Percentiles rank a stretch among this genome's conserved stretches.
phyloP scores from a whole-genome alignment of 306 rosid genomes.

The Hippophae rhamnoides region DNA sequence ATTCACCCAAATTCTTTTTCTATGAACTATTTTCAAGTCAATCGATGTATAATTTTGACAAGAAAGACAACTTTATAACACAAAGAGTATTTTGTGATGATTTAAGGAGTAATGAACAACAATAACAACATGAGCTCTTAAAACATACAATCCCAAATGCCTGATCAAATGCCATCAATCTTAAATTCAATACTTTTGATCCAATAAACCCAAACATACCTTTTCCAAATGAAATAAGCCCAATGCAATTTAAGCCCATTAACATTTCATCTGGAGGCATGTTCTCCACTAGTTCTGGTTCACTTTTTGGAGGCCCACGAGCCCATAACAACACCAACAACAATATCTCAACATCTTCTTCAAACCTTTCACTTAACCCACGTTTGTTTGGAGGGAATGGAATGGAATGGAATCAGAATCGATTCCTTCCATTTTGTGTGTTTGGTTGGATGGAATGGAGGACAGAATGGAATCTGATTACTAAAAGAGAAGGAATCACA shows the following conservation, averaged over 20 bases:
- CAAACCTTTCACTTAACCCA: too few relatives aligned
- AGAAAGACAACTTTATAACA: conserved; percentile 78
- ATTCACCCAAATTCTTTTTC: background rate
- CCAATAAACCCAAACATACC: conserved; percentile 40
- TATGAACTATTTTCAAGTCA: background rate
- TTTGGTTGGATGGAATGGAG: too few relatives aligned
- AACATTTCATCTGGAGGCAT: conserved; percentile 34
- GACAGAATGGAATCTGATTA: too few relatives aligned
- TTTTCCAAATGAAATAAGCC: conserved; percentile 44
- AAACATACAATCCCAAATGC: conserved; percentile 39
- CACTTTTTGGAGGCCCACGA: conserved; percentile 46
- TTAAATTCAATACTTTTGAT: conserved; percentile 34
- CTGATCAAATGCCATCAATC: conserved; percentile 40
- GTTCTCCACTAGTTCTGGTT: conserved; percentile 44
- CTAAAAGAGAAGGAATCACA: too few relatives aligned
- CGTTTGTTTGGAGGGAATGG: too few relatives aligned
- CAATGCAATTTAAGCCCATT: conserved; percentile 46
- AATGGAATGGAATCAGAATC: too few relatives aligned
- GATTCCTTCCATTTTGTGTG: too few relatives aligned
- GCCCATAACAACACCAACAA: background rate
- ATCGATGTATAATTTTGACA: conserved; percentile 19
- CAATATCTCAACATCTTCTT: conserved; percentile 38
- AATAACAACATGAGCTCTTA: conserved; percentile 2
- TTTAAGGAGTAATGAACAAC: conserved; percentile 40
- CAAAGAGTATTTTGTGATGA: conserved; percentile 88